Evolutionary conservation across 2,329 filamentous ascomycete genomes (phyloP).

Genomic region (Penicillium sp.): DNA sequence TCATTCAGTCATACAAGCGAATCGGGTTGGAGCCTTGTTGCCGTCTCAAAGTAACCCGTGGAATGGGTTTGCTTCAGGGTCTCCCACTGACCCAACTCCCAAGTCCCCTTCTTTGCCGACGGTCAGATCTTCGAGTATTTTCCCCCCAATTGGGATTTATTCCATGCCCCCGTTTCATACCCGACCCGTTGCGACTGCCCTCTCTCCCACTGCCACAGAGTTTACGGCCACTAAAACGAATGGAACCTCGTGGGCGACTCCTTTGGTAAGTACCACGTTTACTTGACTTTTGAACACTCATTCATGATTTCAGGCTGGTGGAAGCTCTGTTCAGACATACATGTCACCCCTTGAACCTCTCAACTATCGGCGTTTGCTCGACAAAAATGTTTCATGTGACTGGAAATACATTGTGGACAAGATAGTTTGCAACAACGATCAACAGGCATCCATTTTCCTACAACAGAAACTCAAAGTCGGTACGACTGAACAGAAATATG

Average conservation of each 20-base stretch:
- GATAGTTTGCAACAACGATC: slow-evolving; percentile 98
- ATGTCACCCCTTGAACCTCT: slow-evolving; percentile 84
- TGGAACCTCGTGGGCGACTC: slow-evolving; percentile 32
- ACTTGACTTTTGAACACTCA: neutral
- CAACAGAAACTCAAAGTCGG: slow-evolving; percentile 99
- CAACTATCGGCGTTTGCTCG: slow-evolving; percentile 91
- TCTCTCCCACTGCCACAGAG: slow-evolving; percentile 72
- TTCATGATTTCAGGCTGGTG: slow-evolving; percentile 17
- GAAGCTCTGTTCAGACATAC: slow-evolving; percentile 69
- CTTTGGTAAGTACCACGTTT: slow-evolving; percentile 53
- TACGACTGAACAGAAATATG: slow-evolving; percentile 90
- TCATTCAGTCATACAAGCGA: slow-evolving; percentile 32
- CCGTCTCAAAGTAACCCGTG: slow-evolving; percentile 34
- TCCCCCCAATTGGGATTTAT: slow-evolving; percentile 38
- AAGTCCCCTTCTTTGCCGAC: slow-evolving; percentile 26
- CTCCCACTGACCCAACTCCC: slow-evolving; percentile 23
- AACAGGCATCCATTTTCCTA: slow-evolving; percentile 97
- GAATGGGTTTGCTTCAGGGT: slow-evolving; percentile 30
- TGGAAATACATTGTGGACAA: slow-evolving; percentile 99
- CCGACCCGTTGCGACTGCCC: slow-evolving; percentile 61
- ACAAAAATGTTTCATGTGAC: slow-evolving; percentile 95
- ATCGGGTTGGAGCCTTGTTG: slow-evolving; percentile 34
- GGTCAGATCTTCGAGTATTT: slow-evolving; percentile 31
- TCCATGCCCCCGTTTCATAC: slow-evolving; percentile 49
- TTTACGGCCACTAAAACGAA: slow-evolving; percentile 56